Evolutionary conservation across 75 land plant genomes (phyloP), one percentile per base, ranked within the genome.

Genomic region (Larix kaempferi): DNA sequence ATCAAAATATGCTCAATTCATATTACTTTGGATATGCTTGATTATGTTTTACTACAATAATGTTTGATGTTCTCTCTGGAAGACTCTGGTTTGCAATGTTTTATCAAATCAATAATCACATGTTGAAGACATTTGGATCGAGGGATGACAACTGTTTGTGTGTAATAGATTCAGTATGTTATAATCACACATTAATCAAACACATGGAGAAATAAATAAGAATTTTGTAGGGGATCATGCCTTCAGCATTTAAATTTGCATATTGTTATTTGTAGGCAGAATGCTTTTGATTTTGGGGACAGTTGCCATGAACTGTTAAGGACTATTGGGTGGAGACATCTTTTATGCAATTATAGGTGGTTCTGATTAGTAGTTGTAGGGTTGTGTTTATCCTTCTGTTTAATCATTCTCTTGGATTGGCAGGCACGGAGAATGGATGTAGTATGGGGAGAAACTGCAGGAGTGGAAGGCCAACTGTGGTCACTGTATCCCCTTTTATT

Each of bases 361-460:
- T 39, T 41, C 3, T 69, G 17, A 15, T 27, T 78, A 37, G 76
- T 15, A 76, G 29, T 73, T 75, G 23, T 49, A 75, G 21, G 23
- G 35, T 41, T 77, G 49, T 49, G 54, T 69, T 19, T 69, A 39
- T 21, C 49, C 49, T 25, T 69, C 23, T 69, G 25, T 4, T 69
- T 41, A 41, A 69, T 21, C 14, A 15, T 41, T 74, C 33, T 3
- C 19, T 74, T 74, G 57, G 23, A 10, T 72, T 74, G 77, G 6
- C 87, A 97, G 99, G 98, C 98, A 37, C 91, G 88, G 61, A 86
- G 98, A 88, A 97, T 95, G 98, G 98, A 97, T 86, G 94, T 97
- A 74, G 98, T 95, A 21, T 93, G 99, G 98, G 99, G 98, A 85
- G 99, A 97, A 86, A 89, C 99, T 62, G 89, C 96, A 74, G 95